A percentile compares a stretch with the other conserved stretches of the same genome.
Evolutionary conservation across 2,329 filamentous ascomycete species (phyloP).

Genomic region (Microdochium nivale): DNA sequence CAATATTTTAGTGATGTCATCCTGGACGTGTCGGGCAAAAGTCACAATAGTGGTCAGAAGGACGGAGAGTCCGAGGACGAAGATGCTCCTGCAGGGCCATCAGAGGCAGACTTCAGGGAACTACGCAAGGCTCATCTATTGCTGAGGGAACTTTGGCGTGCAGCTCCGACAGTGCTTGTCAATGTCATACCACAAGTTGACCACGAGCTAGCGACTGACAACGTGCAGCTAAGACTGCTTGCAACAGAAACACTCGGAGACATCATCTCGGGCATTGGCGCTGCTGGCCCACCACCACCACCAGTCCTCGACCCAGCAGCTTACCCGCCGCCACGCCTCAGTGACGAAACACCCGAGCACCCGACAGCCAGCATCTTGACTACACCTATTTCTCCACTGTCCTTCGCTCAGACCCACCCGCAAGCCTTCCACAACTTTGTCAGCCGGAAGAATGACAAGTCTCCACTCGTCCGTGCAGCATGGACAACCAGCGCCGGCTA

Average conservation of each 20-base stretch:
- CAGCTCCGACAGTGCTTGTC: constrained; percentile 76
- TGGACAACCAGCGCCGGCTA: constrained; percentile 81
- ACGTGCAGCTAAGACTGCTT: constrained; percentile 73
- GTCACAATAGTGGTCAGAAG: constrained; percentile 47
- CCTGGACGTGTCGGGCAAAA: constrained; percentile 67
- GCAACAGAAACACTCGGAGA: constrained; percentile 93
- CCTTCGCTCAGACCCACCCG: constrained; percentile 76
- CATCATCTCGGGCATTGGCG: constrained; percentile 87
- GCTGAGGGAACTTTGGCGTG: constrained; percentile 88
- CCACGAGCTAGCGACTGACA: constrained; percentile 84
- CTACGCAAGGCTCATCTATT: constrained; percentile 83
- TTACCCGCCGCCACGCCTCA: constrained; percentile 68
- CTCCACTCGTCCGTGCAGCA: constrained; percentile 67
- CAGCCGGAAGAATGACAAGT: constrained; percentile 79
- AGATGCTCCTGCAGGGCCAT: constrained; percentile 50
- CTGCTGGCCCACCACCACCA: constrained; percentile 72
- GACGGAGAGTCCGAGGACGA: constrained; percentile 57
- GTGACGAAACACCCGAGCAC: constrained; percentile 44
- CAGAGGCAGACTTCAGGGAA: constrained; percentile 79
- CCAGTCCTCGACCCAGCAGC: constrained; percentile 69
- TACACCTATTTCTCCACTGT: constrained; percentile 77
- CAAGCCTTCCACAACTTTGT: constrained; percentile 78
- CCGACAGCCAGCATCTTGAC: constrained; percentile 57
- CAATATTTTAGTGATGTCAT: constrained; percentile 98
- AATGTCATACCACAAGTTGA: constrained; percentile 94